Base-by-base conservation (phyloP, 2,329 filamentous ascomycete genomes). In the Phaeoacremonium minimum region DNA sequence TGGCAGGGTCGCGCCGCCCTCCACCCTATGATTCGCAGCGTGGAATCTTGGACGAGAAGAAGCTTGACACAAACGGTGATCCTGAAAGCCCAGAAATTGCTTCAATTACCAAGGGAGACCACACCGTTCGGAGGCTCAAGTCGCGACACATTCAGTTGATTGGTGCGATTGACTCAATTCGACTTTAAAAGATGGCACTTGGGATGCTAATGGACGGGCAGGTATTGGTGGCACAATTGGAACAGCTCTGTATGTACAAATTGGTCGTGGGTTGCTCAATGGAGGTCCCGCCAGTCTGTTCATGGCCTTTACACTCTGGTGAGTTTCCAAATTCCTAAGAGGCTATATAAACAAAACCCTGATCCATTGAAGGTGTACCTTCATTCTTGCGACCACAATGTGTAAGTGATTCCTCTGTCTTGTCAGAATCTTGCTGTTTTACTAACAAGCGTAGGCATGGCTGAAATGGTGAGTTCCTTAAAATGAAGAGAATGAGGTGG, bases 391-490 rank as follows among this genome's bases (percentile, higher is more conserved):
- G 19, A 11, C n/a, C 19, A 33, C n/a, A 29, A 37, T 15, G 22
- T 26, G 15, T 20, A 14, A 34, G 18, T 19, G 22, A 32, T 20
- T 32, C 29, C 15, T 13, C 22, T 26, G 17, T 12, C n/a, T 8
- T 8, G n/a, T 31, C n/a, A n/a, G n/a, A n/a, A n/a, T n/a, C 22
- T 11, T 28, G 11, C n/a, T 17, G n/a, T n/a, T n/a, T n/a, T n/a
- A 32, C 18, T 22, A 30, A 16, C 43, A 61, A 58, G 60, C 80
- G 63, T 78, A 41, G 72, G 64, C 52, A 77, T 85, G 63, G 80
- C 82, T 11, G 85, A 88, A 55, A 87, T 88, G 83, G 83, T 40
- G 28, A n/a, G 29, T 31, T 12, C n/a, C n/a, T n/a, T n/a, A n/a
- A n/a, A n/a, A n/a, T n/a, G n/a, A n/a, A n/a, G n/a, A n/a, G n/a